A percentile compares a stretch with the other conserved stretches of the same genome.
phyloP scores from a whole-genome alignment of 1,284 basidiomycete species.

The Boletellus deceptivus region DNA sequence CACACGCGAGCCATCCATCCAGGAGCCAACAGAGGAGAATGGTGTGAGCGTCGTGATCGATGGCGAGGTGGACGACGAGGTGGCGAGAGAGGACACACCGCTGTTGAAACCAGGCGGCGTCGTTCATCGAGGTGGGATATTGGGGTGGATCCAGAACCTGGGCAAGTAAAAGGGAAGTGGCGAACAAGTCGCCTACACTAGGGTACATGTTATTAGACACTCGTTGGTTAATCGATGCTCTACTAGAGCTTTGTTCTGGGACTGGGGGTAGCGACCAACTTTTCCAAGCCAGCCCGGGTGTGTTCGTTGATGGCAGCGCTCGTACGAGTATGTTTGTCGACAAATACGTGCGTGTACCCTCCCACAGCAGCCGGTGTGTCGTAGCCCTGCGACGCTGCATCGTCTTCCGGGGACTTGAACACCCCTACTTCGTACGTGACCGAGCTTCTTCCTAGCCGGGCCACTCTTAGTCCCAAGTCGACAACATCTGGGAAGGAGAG shows the following conservation, averaged over 20 bases:
- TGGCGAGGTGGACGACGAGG: constrained; percentile 14
- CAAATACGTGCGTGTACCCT: constrained; percentile 81
- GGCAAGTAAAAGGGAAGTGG: constrained; percentile 15
- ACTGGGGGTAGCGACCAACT: neutral
- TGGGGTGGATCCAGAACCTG: constrained; percentile 28
- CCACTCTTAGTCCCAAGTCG: constrained; percentile 64
- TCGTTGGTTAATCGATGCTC: neutral
- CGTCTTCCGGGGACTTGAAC: constrained; percentile 45
- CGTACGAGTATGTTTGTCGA: constrained; percentile 54
- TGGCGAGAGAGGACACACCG: constrained; percentile 23
- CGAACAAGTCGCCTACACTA: too few relatives aligned
- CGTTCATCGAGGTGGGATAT: constrained; percentile 22
- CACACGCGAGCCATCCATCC: neutral
- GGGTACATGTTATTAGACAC: neutral
- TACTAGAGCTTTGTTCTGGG: neutral
- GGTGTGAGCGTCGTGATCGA: constrained; percentile 24
- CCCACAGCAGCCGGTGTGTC: constrained; percentile 61
- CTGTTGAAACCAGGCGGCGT: constrained; percentile 25
- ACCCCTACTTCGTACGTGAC: constrained; percentile 75
- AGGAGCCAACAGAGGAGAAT: constrained; percentile 10
- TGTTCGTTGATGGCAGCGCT: constrained; percentile 43
- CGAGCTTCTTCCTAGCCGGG: constrained; percentile 64
- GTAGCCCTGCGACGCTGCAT: neutral
- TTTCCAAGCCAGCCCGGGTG: constrained; percentile 16
- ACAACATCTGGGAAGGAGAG: constrained; percentile 67